Evolutionary conservation across 306 rosid genomes (phyloP).

Genomic region (Rubus parviflorus): DNA sequence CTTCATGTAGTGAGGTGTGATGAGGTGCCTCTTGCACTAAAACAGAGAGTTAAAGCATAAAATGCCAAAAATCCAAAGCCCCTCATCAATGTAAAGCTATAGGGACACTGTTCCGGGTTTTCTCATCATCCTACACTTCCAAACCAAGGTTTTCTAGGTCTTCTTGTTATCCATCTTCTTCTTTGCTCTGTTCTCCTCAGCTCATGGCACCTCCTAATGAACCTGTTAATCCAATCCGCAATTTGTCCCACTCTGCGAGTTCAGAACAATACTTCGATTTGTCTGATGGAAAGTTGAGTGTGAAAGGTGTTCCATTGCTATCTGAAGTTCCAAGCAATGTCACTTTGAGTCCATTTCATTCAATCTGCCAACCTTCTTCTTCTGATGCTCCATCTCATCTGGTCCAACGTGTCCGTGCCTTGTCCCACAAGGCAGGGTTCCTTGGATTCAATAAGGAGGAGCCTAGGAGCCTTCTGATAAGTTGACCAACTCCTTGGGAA

Average conservation of each 20-base stretch:
- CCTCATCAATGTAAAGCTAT: too few relatives aligned
- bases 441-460: conserved; percentile 49
- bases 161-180: not conserved
- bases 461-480: conserved; percentile 51
- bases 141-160: not conserved
- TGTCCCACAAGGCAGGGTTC: conserved; percentile 72
- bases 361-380: conserved; percentile 23
- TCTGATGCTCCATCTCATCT: conserved; percentile 57
- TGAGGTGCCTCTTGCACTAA: not conserved
- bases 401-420: conserved; percentile 41
- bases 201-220: conserved; percentile 67
- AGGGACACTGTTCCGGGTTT: too few relatives aligned
- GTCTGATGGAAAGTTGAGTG: conserved; percentile 46
- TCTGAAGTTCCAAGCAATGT: conserved; percentile 65
- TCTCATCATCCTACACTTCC: not conserved
- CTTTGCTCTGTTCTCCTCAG: not conserved
- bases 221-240: conserved; percentile 20
- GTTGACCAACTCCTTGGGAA: conserved; percentile 60
- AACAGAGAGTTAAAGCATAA: not conserved
- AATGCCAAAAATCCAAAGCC: not conserved
- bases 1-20: not conserved
- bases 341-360: conserved; percentile 50
- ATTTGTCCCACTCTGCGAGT: conserved; percentile 14
- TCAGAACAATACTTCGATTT: conserved; percentile 41
- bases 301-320: conserved; percentile 54